phyloP scores from a whole-genome alignment of 768 basidiomycete species.

The Coprinopsis cinerea region DNA sequence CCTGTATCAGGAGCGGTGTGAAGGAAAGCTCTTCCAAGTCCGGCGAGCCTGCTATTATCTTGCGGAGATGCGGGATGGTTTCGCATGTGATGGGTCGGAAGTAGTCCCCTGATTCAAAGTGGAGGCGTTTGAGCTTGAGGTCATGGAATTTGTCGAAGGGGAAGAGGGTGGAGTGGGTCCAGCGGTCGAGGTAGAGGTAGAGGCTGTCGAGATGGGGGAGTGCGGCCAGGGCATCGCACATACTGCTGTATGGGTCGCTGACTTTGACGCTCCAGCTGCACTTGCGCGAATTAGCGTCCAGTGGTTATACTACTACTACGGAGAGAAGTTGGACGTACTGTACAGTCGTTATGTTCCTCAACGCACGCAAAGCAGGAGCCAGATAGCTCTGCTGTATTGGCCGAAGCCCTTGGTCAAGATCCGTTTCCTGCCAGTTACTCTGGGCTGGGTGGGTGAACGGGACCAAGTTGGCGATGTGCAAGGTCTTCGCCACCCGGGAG shows the following conservation, averaged over 20 bases:
- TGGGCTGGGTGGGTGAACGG: constrained; percentile 7
- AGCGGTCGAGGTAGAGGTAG: constrained; percentile 6
- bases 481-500: neutral
- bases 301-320: neutral
- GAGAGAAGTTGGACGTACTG: neutral
- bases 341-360: constrained; percentile 3
- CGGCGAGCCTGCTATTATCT: constrained; percentile 1
- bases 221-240: constrained; percentile 5
- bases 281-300: neutral
- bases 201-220: constrained; percentile 1
- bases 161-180: neutral
- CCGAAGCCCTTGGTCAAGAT: neutral
- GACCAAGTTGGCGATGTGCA: constrained; percentile 5
- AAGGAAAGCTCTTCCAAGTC: constrained; percentile 1
- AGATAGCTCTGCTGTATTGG: constrained; percentile 6
- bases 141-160: constrained; percentile 7
- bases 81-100: neutral
- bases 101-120: neutral
- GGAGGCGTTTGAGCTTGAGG: neutral
- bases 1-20: neutral
- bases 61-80: neutral
- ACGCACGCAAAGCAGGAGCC: constrained; percentile 3
- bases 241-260: constrained; percentile 5
- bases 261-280: constrained; percentile 9
- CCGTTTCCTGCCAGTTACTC: constrained; percentile 6